Evolutionary conservation across 768 basidiomycete species (phyloP), one percentile per base, ranked within the genome.

Genomic region (Omphalotus guepiniiformis): DNA sequence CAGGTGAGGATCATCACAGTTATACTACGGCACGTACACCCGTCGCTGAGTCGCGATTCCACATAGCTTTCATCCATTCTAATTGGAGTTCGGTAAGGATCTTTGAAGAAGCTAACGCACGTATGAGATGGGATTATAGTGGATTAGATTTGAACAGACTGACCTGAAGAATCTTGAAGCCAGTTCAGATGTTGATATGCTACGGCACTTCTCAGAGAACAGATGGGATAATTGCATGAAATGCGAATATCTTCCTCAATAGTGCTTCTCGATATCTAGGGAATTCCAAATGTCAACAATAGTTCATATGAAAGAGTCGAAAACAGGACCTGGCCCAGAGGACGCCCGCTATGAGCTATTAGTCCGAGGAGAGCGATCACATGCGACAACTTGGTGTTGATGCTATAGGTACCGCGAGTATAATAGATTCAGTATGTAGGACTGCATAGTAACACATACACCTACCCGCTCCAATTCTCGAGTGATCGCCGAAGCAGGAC

Each of bases 151-250:
- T 32, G 30, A n/a, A 32, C n/a, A 32, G n/a, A 9, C 30, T 12
- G 15, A 75, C 75, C 41, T 48, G 54, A 32, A 12, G 49, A 53
- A 13, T 59, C 58, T 34, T 39, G 46, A 23, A 53, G 39, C 73
- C 72, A 75, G 34, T 65, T 22, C 6, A 67, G 39, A 30, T 71
- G 69, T 37, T 65, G 66, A 50, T 69, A 81, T 39, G 58, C 64
- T 18, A 55, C 64, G 47, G 66, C 71, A 55, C 67, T 73, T 48
- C 43, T 63, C 41, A 68, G 65, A 47, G 58, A 67, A 49, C 15
- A 56, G 46, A 39, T 29, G 40, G 15, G 42, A 26, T 30, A 22
- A 27, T 28, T 21, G 36, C 22, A 48, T 13, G 35, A 4, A 38
- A 3, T 52, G 40, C 6, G 47, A 30, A 18, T 44, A 8, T 13